Evolutionary conservation across 768 basidiomycete genomes (phyloP).

Genomic region (Trametes cubensis): DNA sequence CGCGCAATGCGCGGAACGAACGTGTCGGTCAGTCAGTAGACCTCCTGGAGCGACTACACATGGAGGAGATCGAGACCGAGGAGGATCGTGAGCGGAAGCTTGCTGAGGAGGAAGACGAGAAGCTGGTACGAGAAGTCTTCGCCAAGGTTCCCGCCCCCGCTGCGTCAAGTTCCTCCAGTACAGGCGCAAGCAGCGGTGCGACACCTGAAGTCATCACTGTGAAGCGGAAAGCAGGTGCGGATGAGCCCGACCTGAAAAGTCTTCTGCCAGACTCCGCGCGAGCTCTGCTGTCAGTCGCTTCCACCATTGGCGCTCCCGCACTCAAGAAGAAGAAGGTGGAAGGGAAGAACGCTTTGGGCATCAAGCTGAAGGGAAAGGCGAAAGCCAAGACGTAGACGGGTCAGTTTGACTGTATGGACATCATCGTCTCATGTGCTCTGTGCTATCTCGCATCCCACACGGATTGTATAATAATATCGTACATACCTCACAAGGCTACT

Average conservation of each 20-base stretch:
- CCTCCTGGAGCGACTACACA: slow-evolving; percentile 60
- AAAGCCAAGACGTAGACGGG: slow-evolving; percentile 17
- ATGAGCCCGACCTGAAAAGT: slow-evolving; percentile 70
- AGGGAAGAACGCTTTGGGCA: slow-evolving; percentile 67
- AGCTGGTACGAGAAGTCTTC: slow-evolving; percentile 84
- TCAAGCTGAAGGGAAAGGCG: slow-evolving; percentile 63
- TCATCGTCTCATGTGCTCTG: no score
- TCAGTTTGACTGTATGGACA: no score
- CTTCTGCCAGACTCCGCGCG: slow-evolving; percentile 69
- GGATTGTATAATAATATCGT: no score
- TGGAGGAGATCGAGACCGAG: slow-evolving; percentile 75
- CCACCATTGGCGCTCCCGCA: slow-evolving; percentile 39
- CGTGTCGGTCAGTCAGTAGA: slow-evolving; percentile 77
- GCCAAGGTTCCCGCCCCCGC: slow-evolving; percentile 61
- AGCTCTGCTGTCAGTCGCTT: slow-evolving; percentile 56
- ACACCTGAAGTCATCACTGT: slow-evolving; percentile 57
- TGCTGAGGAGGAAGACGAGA: slow-evolving; percentile 92
- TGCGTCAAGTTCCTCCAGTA: slow-evolving; percentile 12
- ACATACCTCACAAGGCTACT: no score
- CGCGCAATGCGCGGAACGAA: slow-evolving; percentile 86
- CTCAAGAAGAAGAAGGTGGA: slow-evolving; percentile 67
- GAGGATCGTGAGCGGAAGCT: slow-evolving; percentile 70
- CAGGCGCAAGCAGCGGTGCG: slow-evolving; percentile 15
- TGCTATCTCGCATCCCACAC: no score
- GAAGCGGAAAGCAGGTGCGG: slow-evolving; percentile 83